phyloP scores from a whole-genome alignment of 371 early-diverging fungal species.

The Zychaea mexicana region DNA sequence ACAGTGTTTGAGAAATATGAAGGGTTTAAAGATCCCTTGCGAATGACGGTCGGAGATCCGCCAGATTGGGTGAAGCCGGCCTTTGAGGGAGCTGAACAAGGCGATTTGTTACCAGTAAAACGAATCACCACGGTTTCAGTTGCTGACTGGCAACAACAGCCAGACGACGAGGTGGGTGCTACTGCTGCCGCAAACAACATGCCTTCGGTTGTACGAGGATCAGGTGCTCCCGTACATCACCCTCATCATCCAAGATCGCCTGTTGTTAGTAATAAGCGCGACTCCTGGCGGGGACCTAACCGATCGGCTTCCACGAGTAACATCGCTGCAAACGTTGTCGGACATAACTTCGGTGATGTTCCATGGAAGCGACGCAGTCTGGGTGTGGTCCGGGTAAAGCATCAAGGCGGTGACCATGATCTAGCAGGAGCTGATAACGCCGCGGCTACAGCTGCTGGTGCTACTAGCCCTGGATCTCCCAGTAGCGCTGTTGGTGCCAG shows the following conservation, averaged over 20 bases:
- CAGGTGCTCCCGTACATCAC: too few species aligned
- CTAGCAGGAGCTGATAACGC: too few species aligned
- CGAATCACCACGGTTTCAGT: slow-evolving; percentile 30
- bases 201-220: too few species aligned
- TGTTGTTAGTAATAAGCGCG: not conserved
- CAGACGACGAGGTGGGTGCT: too few species aligned
- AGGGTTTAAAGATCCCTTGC: slow-evolving; percentile 64
- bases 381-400: slow-evolving; percentile 18
- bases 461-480: not conserved
- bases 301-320: slow-evolving; percentile 17
- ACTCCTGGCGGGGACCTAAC: slow-evolving; percentile 31
- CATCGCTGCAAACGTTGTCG: not conserved
- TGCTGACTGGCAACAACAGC: slow-evolving; percentile 14
- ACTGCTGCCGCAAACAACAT: too few species aligned
- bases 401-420: not conserved
- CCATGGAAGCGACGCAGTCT: slow-evolving; percentile 29
- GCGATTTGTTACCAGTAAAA: slow-evolving; percentile 48
- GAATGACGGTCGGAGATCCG: slow-evolving; percentile 70
- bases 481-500: slow-evolving; percentile 13
- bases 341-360: slow-evolving; percentile 7
- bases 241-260: not conserved
- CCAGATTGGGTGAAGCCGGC: slow-evolving; percentile 74
- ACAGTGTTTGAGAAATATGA: slow-evolving; percentile 68
- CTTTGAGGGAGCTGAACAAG: slow-evolving; percentile 55
- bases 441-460: too few species aligned